These are phyloP conservation scores for Pezicula neosporulosa DNA, from an alignment of 2,329 filamentous ascomycete genomes.

Conservation along the genomic window DNA sequence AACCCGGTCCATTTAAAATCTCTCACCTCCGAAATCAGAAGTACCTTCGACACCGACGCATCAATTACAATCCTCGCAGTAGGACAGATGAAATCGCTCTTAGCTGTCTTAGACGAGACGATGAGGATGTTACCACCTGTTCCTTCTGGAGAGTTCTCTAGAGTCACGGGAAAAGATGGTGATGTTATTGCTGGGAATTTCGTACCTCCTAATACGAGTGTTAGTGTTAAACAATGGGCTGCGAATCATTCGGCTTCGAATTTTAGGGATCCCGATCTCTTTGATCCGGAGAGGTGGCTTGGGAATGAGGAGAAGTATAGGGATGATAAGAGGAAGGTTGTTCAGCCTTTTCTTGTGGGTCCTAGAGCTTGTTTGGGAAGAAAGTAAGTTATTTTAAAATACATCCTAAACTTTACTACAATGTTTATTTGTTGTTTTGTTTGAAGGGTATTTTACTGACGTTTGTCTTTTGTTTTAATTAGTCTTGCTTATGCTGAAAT, in stretches of 20 bases:
- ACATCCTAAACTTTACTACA: too few species aligned
- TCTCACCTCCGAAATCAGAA: not conserved
- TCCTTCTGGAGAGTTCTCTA: not conserved
- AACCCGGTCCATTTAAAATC: not conserved
- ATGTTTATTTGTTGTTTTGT: too few species aligned
- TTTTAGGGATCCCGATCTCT: not conserved
- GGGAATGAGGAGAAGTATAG: constrained; percentile 31
- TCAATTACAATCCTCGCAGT: not conserved
- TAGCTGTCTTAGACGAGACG: constrained; percentile 30
- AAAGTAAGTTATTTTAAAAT: not conserved
- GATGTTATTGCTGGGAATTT: not conserved
- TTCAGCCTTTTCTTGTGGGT: constrained; percentile 8
- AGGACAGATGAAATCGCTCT: constrained; percentile 17
- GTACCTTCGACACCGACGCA: not conserved
- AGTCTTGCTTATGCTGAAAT: constrained; percentile 8
- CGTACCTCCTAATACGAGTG: not conserved
- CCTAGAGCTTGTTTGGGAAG: constrained; percentile 10
- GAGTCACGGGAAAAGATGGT: not conserved
- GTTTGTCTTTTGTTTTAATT: not conserved
- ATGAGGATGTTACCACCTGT: constrained; percentile 2
- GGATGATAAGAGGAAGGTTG: constrained; percentile 32
- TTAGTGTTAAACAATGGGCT: not conserved
- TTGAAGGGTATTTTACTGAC: not conserved
- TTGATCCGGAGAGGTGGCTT: constrained; percentile 1
- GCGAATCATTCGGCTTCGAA: not conserved